phyloP scores from a whole-genome alignment of 257 asterid species.

The Nicotiana paniculata region DNA sequence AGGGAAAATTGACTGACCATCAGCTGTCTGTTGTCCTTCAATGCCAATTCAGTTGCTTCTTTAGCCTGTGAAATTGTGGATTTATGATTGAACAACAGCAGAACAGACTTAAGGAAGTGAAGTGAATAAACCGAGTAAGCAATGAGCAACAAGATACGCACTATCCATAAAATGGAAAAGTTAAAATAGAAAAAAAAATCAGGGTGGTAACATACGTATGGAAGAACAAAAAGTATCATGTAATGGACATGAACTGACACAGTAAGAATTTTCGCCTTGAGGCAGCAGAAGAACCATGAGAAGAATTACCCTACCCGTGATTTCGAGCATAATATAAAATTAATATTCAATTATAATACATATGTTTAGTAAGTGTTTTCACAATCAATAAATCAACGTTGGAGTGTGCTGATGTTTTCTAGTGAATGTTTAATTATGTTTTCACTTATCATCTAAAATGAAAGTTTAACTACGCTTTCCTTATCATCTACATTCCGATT shows the following conservation, averaged over 20 bases:
- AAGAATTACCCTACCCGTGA: too few species aligned
- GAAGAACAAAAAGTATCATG: neutral
- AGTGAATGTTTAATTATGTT: neutral
- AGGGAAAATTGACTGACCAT: slow-evolving; percentile 48
- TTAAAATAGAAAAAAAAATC: neutral
- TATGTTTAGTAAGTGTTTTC: too few species aligned
- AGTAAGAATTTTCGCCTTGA: too few species aligned
- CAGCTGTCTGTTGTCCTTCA: slow-evolving; percentile 55
- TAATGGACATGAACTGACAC: neutral
- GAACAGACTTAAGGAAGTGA: neutral
- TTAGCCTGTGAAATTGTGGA: slow-evolving; percentile 47
- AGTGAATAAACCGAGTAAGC: neutral
- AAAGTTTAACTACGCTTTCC: neutral
- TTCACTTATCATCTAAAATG: neutral
- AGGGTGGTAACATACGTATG: neutral
- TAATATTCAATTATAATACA: too few species aligned
- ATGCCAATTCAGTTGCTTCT: slow-evolving; percentile 63
- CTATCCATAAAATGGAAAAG: neutral
- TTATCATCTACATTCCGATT: neutral
- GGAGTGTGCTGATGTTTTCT: neutral
- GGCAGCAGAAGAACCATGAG: too few species aligned
- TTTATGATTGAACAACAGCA: slow-evolving; percentile 1
- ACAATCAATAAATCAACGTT: too few species aligned
- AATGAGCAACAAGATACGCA: neutral
- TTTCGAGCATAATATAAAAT: too few species aligned